Conservation (phyloP, 805 yeast genomes). For the Lipomyces mesembrius region DNA sequence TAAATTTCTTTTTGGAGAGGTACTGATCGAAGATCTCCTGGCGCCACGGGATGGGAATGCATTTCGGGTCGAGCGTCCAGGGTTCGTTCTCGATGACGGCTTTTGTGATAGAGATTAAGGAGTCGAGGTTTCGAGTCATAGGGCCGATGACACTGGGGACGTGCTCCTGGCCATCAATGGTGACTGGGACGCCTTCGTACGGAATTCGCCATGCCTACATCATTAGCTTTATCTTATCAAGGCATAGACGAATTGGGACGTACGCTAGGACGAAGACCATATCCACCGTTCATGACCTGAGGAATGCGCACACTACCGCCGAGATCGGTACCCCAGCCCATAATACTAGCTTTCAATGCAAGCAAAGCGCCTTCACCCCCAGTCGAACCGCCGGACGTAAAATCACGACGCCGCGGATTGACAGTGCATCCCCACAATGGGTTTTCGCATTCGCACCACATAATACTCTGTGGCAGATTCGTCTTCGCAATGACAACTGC, state of each 20-base stretch:
- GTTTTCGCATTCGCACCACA: constrained; percentile 54
- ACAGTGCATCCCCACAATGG: constrained; percentile 53
- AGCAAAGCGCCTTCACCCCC: constrained; percentile 63
- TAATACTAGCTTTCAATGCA: constrained; percentile 51
- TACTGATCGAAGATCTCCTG: constrained; percentile 37
- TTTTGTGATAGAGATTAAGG: constrained; percentile 50
- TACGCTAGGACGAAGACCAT: constrained; percentile 50
- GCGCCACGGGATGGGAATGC: constrained; percentile 59
- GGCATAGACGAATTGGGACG: not conserved
- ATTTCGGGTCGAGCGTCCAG: constrained; percentile 57
- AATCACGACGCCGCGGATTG: constrained; percentile 52
- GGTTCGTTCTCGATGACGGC: constrained; percentile 51
- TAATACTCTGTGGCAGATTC: constrained; percentile 58
- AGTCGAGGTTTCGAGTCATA: constrained; percentile 48
- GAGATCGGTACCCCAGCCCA: constrained; percentile 62
- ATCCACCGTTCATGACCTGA: constrained; percentile 52
- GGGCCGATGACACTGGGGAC: constrained; percentile 61
- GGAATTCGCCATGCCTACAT: constrained; percentile 40
- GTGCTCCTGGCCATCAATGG: constrained; percentile 57
- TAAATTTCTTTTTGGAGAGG: constrained; percentile 44
- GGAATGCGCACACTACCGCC: constrained; percentile 62
- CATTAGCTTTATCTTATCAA: not conserved
- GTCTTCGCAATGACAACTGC: constrained; percentile 69
- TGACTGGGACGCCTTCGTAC: constrained; percentile 46
- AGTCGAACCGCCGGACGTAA: constrained; percentile 60